These are phyloP conservation scores for Stellera chamaejasme DNA, from an alignment of 345 rosid genomes.

Conservation along the genomic window DNA sequence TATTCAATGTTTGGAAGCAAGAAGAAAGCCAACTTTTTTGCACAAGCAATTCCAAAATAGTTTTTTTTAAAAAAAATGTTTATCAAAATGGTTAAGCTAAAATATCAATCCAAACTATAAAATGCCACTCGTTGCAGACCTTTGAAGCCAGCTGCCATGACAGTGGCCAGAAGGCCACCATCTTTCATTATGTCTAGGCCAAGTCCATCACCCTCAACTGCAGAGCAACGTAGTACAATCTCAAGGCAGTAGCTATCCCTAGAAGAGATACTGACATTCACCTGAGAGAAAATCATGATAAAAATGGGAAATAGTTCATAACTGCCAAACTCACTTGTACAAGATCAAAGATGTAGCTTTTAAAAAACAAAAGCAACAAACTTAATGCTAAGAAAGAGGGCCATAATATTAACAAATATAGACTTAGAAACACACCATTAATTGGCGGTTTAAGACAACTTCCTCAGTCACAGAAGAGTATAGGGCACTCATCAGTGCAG, in stretches of 20 bases:
- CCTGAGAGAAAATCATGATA: constrained; percentile 34
- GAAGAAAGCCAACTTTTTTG: neutral
- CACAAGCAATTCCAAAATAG: neutral
- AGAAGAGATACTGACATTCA: constrained; percentile 65
- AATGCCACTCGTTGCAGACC: constrained; percentile 34
- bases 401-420: neutral
- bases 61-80: neutral
- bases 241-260: constrained; percentile 74
- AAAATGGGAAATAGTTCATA: neutral
- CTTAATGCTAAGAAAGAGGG: constrained; percentile 1
- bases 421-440: constrained; percentile 47
- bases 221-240: constrained; percentile 83
- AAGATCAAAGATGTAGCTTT: too few relatives aligned
- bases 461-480: constrained; percentile 83
- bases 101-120: neutral
- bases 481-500: constrained; percentile 88
- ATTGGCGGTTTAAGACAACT: constrained; percentile 59
- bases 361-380: neutral
- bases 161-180: constrained; percentile 78
- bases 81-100: neutral
- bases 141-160: constrained; percentile 91
- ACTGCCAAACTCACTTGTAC: too few relatives aligned
- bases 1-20: too few relatives aligned
- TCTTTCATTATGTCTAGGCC: constrained; percentile 51
- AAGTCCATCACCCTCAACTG: constrained; percentile 83